Evolutionary conservation across 495 filamentous ascomycete genomes (phyloP).

Genomic region (Zalerion maritima): DNA sequence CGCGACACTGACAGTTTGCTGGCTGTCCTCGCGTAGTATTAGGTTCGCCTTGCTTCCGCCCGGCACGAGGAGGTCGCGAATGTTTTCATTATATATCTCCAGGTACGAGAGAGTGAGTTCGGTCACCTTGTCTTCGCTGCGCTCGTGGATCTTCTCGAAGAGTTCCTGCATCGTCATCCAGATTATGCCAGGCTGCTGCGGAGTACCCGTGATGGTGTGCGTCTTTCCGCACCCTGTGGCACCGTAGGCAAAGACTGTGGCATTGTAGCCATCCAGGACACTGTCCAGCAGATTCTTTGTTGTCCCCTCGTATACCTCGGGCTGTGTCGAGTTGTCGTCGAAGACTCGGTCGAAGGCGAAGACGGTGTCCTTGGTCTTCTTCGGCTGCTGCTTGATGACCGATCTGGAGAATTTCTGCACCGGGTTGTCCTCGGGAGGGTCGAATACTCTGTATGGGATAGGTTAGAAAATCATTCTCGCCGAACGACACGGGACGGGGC

Average conservation of each 20-base stretch:
- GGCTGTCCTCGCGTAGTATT: conserved; percentile 88
- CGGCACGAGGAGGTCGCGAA: conserved; percentile 81
- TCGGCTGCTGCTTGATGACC: conserved; percentile 62
- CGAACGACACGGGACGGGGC: not conserved
- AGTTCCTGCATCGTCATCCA: conserved; percentile 98
- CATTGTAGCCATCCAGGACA: conserved; percentile 95
- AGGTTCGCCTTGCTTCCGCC: conserved; percentile 74
- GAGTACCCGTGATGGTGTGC: conserved; percentile 91
- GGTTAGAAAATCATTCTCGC: conserved; percentile 4
- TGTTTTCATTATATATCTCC: conserved; percentile 99
- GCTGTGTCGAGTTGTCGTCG: conserved; percentile 86
- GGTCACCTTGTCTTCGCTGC: conserved; percentile 69
- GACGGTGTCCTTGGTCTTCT: conserved; percentile 92
- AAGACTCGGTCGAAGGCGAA: conserved; percentile 96
- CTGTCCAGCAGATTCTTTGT: conserved; percentile 81
- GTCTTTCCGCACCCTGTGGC: conserved; percentile 98
- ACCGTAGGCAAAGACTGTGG: conserved; percentile 96
- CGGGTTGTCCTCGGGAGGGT: conserved; percentile 91
- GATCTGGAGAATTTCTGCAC: conserved; percentile 81
- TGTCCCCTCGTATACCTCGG: conserved; percentile 91
- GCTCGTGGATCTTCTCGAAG: conserved; percentile 85
- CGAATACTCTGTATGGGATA: conserved; percentile 60
- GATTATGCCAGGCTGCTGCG: conserved; percentile 91
- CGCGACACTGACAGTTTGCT: conserved; percentile 84
- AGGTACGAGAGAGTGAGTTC: conserved; percentile 90